Evolutionary conservation across 2,329 filamentous ascomycete genomes (phyloP), one percentile per base, ranked within the genome.

Genomic region (Aspergillus caelatus): DNA sequence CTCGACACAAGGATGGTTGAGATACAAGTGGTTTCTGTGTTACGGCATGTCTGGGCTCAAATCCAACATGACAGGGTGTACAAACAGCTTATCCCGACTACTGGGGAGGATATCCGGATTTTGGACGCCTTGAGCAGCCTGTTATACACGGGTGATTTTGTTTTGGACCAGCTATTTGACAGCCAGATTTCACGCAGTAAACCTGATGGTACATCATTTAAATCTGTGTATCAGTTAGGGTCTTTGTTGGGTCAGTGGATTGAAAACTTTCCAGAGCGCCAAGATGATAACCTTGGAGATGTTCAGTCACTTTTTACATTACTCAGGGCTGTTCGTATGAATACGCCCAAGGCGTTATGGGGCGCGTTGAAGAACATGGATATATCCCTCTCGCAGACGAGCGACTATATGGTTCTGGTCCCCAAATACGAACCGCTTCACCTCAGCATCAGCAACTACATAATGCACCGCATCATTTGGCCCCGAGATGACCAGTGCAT

Each of bases 31-130:
- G 65, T 69, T 8, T 72, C 72, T 1, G 65, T 70, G 1, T 57
- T 75, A 1, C 66, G 65, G 26, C 70, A 74, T 52, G 69, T 66
- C 2, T 74, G 73, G 71, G 71, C 74, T 1, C 69, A 75, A 48
- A 65, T 70, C 4, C 68, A 71, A 8, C 75, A 77, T 34, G 71
- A 75, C 30, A 60, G 72, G 21, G 53, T 70, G 21, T 75, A 75
- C 61, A 75, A 76, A 46, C 43, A 45, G n/a, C 58, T 52, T 4
- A 19, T 21, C 23, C 19, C 32, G n/a, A 43, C 59, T 8, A 23
- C 26, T 14, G 19, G 34, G 8, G 30, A 53, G n/a, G 59, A 61
- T 21, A 26, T 32, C 10, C 41, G 52, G 5, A 32, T 39, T n/a
- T 53, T 61, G 6, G 32, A 61, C 28, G 52, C 39, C 2, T 26